A percentile compares a stretch with the other conserved stretches of the same genome.
These are phyloP conservation scores for Aspergillus terreus DNA, from an alignment of 2,329 filamentous ascomycete species.

Conservation along the genomic window DNA sequence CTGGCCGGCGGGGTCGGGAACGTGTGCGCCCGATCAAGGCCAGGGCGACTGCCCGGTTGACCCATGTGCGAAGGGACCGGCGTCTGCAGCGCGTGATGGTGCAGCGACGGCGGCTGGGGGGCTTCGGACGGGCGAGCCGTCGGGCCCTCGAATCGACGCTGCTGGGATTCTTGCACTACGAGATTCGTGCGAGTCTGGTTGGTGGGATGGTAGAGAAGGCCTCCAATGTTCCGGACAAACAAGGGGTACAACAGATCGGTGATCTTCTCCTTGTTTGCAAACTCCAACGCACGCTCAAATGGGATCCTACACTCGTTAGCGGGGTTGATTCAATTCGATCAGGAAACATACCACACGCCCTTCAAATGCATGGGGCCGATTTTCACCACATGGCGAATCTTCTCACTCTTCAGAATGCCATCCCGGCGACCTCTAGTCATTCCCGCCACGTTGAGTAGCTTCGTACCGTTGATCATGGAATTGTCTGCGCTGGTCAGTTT, in stretches of 20 bases:
- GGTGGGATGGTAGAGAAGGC: conserved; percentile 81
- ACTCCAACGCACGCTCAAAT: conserved; percentile 94
- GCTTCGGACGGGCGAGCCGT: conserved; percentile 57
- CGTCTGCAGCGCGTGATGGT: conserved; percentile 63
- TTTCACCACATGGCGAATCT: conserved; percentile 93
- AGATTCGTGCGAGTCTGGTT: conserved; percentile 79
- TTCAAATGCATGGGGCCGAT: conserved; percentile 99
- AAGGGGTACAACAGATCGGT: conserved; percentile 91
- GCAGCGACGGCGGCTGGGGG: conserved; percentile 59
- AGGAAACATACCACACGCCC: conserved; percentile 76
- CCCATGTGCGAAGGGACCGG: conserved; percentile 58
- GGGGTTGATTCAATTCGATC: conserved; percentile 4
- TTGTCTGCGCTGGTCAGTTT: conserved; percentile 61
- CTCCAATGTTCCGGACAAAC: conserved; percentile 96
- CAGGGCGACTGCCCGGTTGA: conserved; percentile 64
- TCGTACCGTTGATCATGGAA: conserved; percentile 99
- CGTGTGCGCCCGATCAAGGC: conserved; percentile 79
- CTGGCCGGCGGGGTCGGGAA: conserved; percentile 93
- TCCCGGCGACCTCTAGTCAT: conserved; percentile 96
- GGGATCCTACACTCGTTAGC: conserved; percentile 68
- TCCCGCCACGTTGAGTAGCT: conserved; percentile 91
- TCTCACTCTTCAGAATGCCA: conserved; percentile 96
- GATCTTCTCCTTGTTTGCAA: conserved; percentile 99
- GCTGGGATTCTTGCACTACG: conserved; percentile 79
- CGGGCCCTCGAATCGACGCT: conserved; percentile 64